phyloP scores from a whole-genome alignment of 108 stramenopile genomes.

The Epipyxis sp. region DNA sequence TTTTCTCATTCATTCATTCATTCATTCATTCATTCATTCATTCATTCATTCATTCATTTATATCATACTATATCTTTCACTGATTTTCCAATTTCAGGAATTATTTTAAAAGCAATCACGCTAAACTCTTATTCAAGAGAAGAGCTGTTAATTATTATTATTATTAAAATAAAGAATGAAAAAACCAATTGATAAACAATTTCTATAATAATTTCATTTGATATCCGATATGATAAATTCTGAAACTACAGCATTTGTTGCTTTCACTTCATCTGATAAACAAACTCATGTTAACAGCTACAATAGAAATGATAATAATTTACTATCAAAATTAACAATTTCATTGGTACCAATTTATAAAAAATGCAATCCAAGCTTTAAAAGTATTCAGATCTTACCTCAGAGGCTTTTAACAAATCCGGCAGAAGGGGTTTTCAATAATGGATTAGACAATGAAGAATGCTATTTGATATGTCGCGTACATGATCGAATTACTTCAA shows the following conservation, averaged over 20 bases:
- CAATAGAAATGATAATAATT: neutral
- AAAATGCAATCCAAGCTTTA: constrained; percentile 43
- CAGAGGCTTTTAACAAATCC: constrained; percentile 50
- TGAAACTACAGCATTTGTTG: neutral
- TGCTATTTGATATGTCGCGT: constrained; percentile 51
- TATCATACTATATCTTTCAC: no score
- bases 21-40: no score
- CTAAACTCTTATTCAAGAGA: no score
- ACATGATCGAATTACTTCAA: constrained; percentile 38
- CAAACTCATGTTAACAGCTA: neutral
- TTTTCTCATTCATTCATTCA: no score
- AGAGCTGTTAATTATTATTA: no score
- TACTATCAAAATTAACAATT: neutral
- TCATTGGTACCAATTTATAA: constrained; percentile 35
- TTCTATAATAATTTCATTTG: no score
- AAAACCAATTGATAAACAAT: no score
- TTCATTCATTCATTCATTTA: no score
- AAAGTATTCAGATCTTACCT: constrained; percentile 44
- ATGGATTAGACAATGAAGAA: constrained; percentile 48
- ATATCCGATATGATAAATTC: neutral
- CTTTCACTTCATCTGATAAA: neutral
- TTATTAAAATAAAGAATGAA: no score
- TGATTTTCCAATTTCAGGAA: no score
- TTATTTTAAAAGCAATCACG: no score
- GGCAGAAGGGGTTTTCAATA: constrained; percentile 36